Percentiles rank a stretch among this genome's conserved stretches.
Evolutionary conservation across 1,139 yeast species (phyloP).

Genomic region (Protomyces arabidopsidicola): DNA sequence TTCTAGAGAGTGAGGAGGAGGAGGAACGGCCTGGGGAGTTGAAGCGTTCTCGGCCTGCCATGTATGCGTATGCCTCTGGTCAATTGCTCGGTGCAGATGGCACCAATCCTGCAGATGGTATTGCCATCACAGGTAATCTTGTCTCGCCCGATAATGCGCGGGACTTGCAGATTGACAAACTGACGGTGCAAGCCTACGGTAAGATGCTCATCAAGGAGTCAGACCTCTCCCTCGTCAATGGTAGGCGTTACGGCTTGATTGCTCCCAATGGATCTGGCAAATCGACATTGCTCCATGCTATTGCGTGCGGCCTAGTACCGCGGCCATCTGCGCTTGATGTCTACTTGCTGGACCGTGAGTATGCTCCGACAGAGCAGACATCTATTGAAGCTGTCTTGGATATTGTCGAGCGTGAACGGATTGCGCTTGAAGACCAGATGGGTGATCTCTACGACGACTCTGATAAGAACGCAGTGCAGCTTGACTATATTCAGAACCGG

Average conservation of each 20-base stretch:
- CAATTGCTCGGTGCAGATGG: slow-evolving; percentile 26
- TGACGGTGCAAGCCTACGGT: slow-evolving; percentile 47
- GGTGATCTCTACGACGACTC: slow-evolving; percentile 51
- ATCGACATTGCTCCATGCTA: slow-evolving; percentile 84
- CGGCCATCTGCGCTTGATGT: slow-evolving; percentile 88
- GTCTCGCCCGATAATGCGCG: slow-evolving; percentile 30
- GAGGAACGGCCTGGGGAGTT: slow-evolving; percentile 5
- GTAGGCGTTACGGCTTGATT: slow-evolving; percentile 91
- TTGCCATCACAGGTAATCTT: slow-evolving; percentile 31
- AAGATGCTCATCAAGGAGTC: slow-evolving; percentile 93
- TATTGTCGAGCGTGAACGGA: slow-evolving; percentile 91
- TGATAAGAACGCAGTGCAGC: slow-evolving; percentile 31
- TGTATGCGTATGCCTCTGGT: slow-evolving; percentile 31
- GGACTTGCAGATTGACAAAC: slow-evolving; percentile 30
- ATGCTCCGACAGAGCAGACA: slow-evolving; percentile 83
- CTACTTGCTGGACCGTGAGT: slow-evolving; percentile 92
- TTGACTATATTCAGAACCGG: slow-evolving; percentile 29
- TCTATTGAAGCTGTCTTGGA: slow-evolving; percentile 95
- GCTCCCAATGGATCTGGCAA: slow-evolving; percentile 99
- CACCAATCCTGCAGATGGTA: slow-evolving; percentile 29
- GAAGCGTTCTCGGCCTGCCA: slow-evolving; percentile 7
- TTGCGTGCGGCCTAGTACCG: slow-evolving; percentile 95
- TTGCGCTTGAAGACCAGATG: slow-evolving; percentile 85
- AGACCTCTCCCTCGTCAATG: slow-evolving; percentile 83
- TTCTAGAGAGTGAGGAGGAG: slow-evolving; percentile 8